Base-by-base conservation (phyloP, 2,329 filamentous ascomycete genomes). In the Hypomyces rosellus region DNA sequence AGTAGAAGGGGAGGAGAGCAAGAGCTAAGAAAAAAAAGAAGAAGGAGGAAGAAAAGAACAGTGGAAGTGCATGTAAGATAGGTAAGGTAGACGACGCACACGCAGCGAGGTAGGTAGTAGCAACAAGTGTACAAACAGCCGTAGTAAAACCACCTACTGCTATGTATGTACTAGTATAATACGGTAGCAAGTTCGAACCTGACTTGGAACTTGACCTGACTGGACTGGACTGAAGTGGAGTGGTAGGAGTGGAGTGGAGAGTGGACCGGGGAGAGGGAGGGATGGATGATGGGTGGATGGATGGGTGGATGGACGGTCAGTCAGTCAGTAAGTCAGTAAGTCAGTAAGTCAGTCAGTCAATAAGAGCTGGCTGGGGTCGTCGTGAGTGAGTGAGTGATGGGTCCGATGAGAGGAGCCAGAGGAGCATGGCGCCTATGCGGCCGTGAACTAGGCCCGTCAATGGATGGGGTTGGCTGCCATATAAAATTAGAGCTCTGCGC, bases 341-440 rank as follows among this genome's bases (percentile, higher is more conserved):
- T n/a, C n/a, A n/a, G n/a, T n/a, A 20, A 20, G 20, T 20, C 33
- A 36, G 39, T 40, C 25, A 51, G 18, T 11, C 22, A 20, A 51
- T 47, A 53, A 49, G 47, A 57, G 48, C 48, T 34, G 51, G 43
- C 44, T 42, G 44, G 51, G 51, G 51, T 51, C 38, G 38, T n/a
- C n/a, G n/a, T n/a, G n/a, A n/a, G n/a, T 20, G 15, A 20, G 38
- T 20, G n/a, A n/a, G 58, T 63, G 65, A 62, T 66, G 67, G 56
- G 54, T 50, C 53, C 50, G 51, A 48, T 55, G 49, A 55, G 47
- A 55, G 58, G 60, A 59, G 55, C 67, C 63, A 68, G 65, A 65
- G 66, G 66, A 70, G 66, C 59, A 65, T 64, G 70, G 73, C 72
- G 72, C 66, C 68, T 73, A 72, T 61, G 59, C 56, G 59, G 62